Base-by-base conservation (phyloP, 2,329 filamentous ascomycete species). In the Penicillium paneum region DNA sequence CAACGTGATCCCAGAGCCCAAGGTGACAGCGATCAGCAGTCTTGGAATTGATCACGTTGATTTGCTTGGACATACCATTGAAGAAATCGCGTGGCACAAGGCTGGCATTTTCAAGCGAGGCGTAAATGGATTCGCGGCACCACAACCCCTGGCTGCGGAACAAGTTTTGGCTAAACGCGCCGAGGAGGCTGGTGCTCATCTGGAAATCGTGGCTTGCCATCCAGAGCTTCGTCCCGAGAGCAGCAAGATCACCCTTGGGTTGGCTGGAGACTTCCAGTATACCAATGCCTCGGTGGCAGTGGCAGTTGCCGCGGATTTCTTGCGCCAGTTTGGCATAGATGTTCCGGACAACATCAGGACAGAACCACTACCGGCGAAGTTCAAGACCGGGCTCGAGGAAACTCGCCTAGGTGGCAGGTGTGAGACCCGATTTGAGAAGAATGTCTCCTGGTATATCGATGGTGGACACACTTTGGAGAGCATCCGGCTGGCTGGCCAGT, bases 71-170 rank as follows among this genome's bases (percentile, higher is more conserved):
- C 79, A 82, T 35, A 92, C 90, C 0, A 82, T 93, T 47, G 86
- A 89, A 53, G 79, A 90, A 66, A 96, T 96, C 60, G 86, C 91
- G 3, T 96, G 91, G 92, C 90, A 96, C 70, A 97, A 97, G 72
- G 87, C 87, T 7, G 92, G 92, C 1, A 89, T 97, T 41, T 87
- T 95, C 70, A 96, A 95, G 71, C 48, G 73, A 0, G 83, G 82
- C 0, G 81, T 81, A 5, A 79, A 81, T 24, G 84, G 82, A 2
- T 89, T 89, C 57, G 86, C 87, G 0, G 81, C 81, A 3, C 77
- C 78, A 0, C 85, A 89, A 59, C 74, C 77, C 31, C 72, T 77
- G 3, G 72, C 73, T 19, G 84, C 84, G 1, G 73, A 84, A 53
- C 68, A 76, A 7, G 84, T 87, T 0, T 68, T 88, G 19, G 69